Evolutionary conservation across 179 eudicot species (phyloP).

Genomic region (Monotropa hypopitys): DNA sequence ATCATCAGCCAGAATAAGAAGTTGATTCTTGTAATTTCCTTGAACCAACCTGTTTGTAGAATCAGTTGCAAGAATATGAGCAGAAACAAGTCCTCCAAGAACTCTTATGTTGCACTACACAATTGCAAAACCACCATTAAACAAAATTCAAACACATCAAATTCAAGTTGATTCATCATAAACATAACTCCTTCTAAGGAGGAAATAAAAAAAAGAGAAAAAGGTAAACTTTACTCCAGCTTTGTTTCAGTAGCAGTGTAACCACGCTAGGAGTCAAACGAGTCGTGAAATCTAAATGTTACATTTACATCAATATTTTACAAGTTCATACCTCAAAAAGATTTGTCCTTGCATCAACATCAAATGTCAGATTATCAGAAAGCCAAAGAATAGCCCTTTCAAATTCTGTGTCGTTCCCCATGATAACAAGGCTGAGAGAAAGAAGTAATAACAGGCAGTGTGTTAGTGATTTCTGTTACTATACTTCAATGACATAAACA

Average conservation of each 20-base stretch:
- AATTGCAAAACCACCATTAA: conserved; percentile 29
- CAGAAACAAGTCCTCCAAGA: conserved; percentile 99
- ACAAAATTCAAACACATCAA: conserved; percentile 1
- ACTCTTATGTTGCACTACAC: conserved; percentile 99
- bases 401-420: conserved; percentile 84
- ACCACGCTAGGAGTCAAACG: not conserved
- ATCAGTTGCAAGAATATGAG: conserved; percentile 99
- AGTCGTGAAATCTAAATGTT: not conserved
- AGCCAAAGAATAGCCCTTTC: conserved; percentile 79
- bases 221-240: not conserved
- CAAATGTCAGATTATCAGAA: conserved; percentile 68
- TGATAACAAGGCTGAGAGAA: conserved; percentile 55
- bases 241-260: not conserved
- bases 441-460: not conserved
- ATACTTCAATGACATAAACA: not conserved
- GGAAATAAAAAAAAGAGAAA: not conserved
- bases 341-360: conserved; percentile 86
- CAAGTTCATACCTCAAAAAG: conserved; percentile 67
- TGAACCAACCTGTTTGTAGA: conserved; percentile 85
- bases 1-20: conserved; percentile 76
- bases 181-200: not conserved
- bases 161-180: not conserved
- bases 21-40: conserved; percentile 68
- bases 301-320: not conserved
- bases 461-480: not conserved